Evolutionary conservation across 176 grass and related monocot genomes (phyloP).

Genomic region (Saccharum officinarum): DNA sequence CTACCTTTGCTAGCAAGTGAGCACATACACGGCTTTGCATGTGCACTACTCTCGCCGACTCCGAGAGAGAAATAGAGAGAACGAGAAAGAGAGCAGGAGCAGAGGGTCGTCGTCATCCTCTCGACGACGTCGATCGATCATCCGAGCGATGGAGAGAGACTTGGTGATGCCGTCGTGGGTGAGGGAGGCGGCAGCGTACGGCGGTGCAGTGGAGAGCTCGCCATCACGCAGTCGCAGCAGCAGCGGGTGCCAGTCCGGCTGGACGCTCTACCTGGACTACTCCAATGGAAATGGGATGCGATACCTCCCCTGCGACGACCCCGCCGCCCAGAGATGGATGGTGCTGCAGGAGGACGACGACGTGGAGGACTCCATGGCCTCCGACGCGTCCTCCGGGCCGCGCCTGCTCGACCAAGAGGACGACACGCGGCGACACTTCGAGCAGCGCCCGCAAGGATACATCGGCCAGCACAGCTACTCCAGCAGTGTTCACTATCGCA

Average conservation of each 20-base stretch:
- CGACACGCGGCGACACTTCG: neutral
- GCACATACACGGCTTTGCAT: neutral
- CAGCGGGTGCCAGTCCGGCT: slow-evolving; percentile 91
- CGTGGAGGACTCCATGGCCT: slow-evolving; percentile 78
- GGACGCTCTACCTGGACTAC: slow-evolving; percentile 83
- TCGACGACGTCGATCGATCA: neutral
- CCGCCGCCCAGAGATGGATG: neutral
- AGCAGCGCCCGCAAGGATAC: neutral
- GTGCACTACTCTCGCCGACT: neutral
- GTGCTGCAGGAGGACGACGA: slow-evolving; percentile 16
- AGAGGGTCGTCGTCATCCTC: too few species aligned
- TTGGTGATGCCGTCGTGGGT: neutral
- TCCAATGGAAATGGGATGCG: slow-evolving; percentile 6
- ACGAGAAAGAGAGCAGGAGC: too few species aligned
- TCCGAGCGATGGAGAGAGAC: neutral
- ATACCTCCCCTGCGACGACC: neutral
- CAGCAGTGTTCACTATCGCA: neutral
- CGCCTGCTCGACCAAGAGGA: neutral
- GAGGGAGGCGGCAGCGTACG: neutral
- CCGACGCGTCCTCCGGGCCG: slow-evolving; percentile 82
- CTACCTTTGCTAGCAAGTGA: neutral
- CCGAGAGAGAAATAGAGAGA: too few species aligned
- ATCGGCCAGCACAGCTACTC: neutral
- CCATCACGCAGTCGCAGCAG: slow-evolving; percentile 36
- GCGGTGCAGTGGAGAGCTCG: slow-evolving; percentile 21